Evolutionary conservation across 108 stramenopile species (phyloP), one percentile per base, ranked within the genome.

Genomic region (Skeletonema grethae): DNA sequence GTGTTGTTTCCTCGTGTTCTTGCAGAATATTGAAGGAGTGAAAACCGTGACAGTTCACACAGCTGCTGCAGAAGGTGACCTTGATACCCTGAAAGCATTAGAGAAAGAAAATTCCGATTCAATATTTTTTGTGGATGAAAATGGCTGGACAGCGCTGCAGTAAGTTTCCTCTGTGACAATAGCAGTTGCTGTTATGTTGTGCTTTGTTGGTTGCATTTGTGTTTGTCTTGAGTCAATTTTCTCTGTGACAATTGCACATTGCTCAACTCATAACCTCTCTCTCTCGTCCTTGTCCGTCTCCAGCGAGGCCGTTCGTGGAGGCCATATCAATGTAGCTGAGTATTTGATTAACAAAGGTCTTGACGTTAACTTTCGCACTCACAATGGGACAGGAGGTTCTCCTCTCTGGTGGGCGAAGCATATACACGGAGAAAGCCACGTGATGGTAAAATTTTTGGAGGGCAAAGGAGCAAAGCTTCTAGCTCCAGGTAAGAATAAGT

Each of bases 131-230:
- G 31, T 30, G 4, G 86, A 87, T 68, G 10, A 43, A 5, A 80
- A 84, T 70, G 86, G 86, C 2, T 87, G 86, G 86, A 59, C 48
- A 4, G 57, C 82, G 11, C n/a, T 87, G 15, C 86, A 87, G 50
- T 50, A 24, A 50, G 50, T 50, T 6, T 9, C 38, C 11, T 10
- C 10, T 11, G 38, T 39, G 38, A 12, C 32, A 34, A 34, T 3
- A 7, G 32, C 32, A 34, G 25, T 28, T 1, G 36, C 36, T 36
- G 36, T 10, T 1, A 36, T 36, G 36, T 36, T 36, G 36, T 36
- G 36, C 36, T 36, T 43, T 15, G 3, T 15, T 43, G 41, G 15
- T 15, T 43, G 41, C n/a, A 5, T 8, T 36, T 50, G 50, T 50
- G 20, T 50, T 18, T 24, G 20, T 24, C 22, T 50, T 22, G 8